Conservation (phyloP, 2,329 filamentous ascomycete species). For the Penicillium psychrosexuale region DNA sequence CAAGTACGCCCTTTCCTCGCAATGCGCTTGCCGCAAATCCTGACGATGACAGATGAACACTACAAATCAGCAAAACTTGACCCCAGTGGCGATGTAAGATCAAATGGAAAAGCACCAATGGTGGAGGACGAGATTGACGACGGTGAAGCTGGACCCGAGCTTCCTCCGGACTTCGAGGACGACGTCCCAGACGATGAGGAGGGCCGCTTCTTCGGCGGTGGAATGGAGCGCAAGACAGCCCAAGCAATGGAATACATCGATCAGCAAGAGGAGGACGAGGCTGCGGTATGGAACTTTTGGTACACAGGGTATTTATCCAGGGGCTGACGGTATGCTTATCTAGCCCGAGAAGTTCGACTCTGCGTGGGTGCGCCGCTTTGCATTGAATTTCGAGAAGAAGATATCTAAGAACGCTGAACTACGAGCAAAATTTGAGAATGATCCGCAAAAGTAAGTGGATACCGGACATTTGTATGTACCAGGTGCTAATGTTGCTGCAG, state of each 20-base stretch:
- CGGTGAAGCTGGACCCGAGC: constrained; percentile 51
- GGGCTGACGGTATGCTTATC: constrained; percentile 22
- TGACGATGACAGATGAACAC: constrained; percentile 53
- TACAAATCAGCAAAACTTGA: constrained; percentile 60
- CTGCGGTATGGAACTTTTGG: constrained; percentile 33
- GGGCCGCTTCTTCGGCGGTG: constrained; percentile 91
- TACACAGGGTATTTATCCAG: background rate
- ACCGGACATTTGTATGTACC: background rate
- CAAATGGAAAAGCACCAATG: constrained; percentile 44
- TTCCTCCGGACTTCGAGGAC: constrained; percentile 56
- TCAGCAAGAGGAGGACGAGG: constrained; percentile 55
- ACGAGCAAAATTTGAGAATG: constrained; percentile 75
- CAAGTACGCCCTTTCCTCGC: constrained; percentile 38
- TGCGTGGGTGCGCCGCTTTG: constrained; percentile 77
- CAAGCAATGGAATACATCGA: constrained; percentile 88
- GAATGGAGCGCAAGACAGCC: constrained; percentile 75
- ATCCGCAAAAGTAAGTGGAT: constrained; percentile 64
- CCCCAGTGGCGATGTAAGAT: constrained; percentile 50
- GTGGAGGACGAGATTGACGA: constrained; percentile 50
- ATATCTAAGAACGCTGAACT: constrained; percentile 89
- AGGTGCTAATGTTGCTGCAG: constrained; percentile 29
- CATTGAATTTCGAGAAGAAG: constrained; percentile 81
- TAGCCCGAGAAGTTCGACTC: constrained; percentile 73
- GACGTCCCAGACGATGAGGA: constrained; percentile 75
- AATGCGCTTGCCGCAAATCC: constrained; percentile 55